Evolutionary conservation across 2,329 filamentous ascomycete genomes (phyloP).

Genomic region (Arthrobotrys conoides): DNA sequence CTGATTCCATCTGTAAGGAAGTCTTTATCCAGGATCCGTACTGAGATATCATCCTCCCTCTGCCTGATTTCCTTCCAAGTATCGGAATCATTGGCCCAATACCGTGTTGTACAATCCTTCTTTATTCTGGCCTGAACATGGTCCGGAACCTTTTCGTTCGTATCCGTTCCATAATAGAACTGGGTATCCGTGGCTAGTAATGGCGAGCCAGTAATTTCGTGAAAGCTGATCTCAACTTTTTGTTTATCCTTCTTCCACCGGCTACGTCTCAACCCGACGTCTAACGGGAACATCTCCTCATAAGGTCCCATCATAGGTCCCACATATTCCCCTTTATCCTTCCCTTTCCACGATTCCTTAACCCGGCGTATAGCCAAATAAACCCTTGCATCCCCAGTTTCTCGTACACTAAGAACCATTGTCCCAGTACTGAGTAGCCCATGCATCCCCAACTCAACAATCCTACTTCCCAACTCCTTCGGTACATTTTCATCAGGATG

Average conservation of each 20-base stretch:
- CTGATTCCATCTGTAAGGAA: conserved; percentile 6
- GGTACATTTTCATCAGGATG: neutral
- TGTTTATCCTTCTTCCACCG: conserved; percentile 2
- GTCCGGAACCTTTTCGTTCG: neutral
- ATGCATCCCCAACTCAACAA: neutral
- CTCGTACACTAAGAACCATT: conserved; percentile 19
- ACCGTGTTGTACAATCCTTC: neutral
- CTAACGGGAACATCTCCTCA: neutral
- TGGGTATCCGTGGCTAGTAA: conserved; percentile 28
- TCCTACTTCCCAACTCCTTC: neutral
- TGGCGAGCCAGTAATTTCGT: conserved; percentile 37
- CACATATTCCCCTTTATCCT: conserved; percentile 8
- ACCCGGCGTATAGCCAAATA: conserved; percentile 1
- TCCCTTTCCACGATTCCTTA: conserved; percentile 12
- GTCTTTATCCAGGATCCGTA: conserved; percentile 8
- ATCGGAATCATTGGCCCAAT: conserved; percentile 18
- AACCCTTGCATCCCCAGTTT: conserved; percentile 7
- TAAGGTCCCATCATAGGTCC: conserved; percentile 8
- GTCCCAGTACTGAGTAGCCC: conserved; percentile 18
- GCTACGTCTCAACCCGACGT: neutral
- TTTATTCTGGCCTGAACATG: conserved; percentile 3
- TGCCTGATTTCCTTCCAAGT: neutral
- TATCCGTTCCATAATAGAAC: conserved; percentile 3
- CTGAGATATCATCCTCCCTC: conserved; percentile 11
- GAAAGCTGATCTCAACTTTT: conserved; percentile 21